Evolutionary conservation across 2,329 filamentous ascomycete genomes (phyloP), one percentile per base, ranked within the genome.

Genomic region (Ustulina deusta): DNA sequence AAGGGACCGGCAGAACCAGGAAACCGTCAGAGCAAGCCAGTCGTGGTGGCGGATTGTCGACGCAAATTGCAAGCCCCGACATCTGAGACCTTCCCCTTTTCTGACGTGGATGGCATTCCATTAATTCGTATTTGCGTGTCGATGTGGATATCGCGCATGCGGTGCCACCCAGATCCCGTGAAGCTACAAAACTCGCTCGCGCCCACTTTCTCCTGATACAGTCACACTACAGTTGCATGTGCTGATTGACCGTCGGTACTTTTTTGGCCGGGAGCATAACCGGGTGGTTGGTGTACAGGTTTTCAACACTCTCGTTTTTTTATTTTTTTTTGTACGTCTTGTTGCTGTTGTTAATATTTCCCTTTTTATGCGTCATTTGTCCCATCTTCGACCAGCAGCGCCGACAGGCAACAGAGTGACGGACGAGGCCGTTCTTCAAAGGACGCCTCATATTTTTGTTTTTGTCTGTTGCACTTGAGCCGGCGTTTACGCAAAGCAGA

Each of bases 141-240:
- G 17, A 51, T 64, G 68, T 70, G 70, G 70, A 59, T 72, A 72
- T 69, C 42, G 62, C 61, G 61, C 61, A 62, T 70, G 69, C 66
- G 61, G 71, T 71, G 60, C 65, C 61, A 65, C 68, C 63, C 56
- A 54, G 48, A 58, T 62, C 61, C 59, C 61, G 62, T 69, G 72
- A 72, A 76, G 74, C 74, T 75, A 75, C 74, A 75, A 76, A 75
- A 74, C 74, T 71, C 73, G 66, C 63, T 72, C 69, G 66, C 72
- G 69, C 71, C 73, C 74, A 66, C 64, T 60, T 65, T 70, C 68
- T 66, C 71, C 65, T 62, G 42, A 27, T 46, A 48, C 57, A 59
- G 61, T 68, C 55, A 68, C 57, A 51, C 51, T 63, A 42, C 38
- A 61, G 63, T 67, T 48, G 48, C 60, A 32, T 63, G 34, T 66